These are phyloP conservation scores for Candida maltosa DNA, from an alignment of 805 yeast genomes.

Conservation along the genomic window DNA sequence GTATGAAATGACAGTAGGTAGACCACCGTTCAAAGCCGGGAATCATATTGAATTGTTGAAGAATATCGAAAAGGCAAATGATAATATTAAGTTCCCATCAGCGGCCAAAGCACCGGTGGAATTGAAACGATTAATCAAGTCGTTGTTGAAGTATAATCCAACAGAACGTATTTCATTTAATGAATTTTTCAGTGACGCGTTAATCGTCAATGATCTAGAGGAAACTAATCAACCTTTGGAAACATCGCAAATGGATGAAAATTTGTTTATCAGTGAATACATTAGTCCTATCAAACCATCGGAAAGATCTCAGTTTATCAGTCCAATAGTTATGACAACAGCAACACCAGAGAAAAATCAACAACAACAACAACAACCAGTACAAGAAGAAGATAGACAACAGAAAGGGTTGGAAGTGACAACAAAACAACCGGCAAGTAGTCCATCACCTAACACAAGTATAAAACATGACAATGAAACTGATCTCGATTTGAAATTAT, in stretches of 20 bases:
- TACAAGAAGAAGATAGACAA: neutral
- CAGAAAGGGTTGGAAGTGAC: too few relatives aligned
- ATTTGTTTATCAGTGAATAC: slow-evolving; percentile 82
- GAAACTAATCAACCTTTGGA: slow-evolving; percentile 57
- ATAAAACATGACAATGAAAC: neutral
- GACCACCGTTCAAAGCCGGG: slow-evolving; percentile 91
- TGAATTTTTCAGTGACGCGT: slow-evolving; percentile 78
- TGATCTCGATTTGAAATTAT: slow-evolving; percentile 45
- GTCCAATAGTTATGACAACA: slow-evolving; percentile 14
- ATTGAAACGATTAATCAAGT: slow-evolving; percentile 67
- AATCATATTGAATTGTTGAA: slow-evolving; percentile 88
- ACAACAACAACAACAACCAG: neutral
- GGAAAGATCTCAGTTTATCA: slow-evolving; percentile 16
- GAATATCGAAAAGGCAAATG: slow-evolving; percentile 80
- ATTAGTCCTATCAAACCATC: slow-evolving; percentile 41
- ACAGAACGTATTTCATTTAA: slow-evolving; percentile 82
- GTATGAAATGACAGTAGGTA: slow-evolving; percentile 94
- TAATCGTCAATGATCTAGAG: slow-evolving; percentile 54
- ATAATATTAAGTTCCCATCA: slow-evolving; percentile 73
- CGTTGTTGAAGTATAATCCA: slow-evolving; percentile 79
- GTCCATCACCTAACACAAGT: neutral
- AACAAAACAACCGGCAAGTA: too few relatives aligned
- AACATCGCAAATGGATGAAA: slow-evolving; percentile 68
- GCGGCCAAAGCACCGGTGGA: slow-evolving; percentile 61
- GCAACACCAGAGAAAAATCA: slow-evolving; percentile 1